Evolutionary conservation across 108 stramenopile genomes (phyloP).

Genomic region (Stephanodiscus triporus): DNA sequence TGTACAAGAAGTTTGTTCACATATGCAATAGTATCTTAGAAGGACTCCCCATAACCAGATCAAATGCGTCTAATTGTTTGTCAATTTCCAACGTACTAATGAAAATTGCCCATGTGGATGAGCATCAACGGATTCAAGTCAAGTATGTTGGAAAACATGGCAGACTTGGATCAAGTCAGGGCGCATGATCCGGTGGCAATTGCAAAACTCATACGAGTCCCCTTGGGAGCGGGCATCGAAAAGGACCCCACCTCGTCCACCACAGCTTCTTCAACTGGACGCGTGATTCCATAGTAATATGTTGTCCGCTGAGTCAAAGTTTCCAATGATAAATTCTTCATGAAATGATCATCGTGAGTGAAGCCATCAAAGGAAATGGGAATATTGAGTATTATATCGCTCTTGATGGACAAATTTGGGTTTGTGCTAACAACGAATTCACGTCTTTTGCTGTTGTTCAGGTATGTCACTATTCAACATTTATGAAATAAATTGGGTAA

Average conservation of each 20-base stretch:
- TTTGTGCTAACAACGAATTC: conserved; percentile 31
- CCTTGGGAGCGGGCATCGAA: conserved; percentile 44
- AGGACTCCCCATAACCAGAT: conserved; percentile 54
- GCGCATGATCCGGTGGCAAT: conserved; percentile 57
- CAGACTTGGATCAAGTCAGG: conserved; percentile 40
- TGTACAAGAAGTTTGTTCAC: conserved; percentile 50
- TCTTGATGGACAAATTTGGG: conserved; percentile 31
- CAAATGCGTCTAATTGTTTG: conserved; percentile 45
- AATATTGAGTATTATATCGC: conserved; percentile 29
- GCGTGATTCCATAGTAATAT: conserved; percentile 44
- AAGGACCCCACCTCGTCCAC: conserved; percentile 41
- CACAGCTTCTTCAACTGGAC: conserved; percentile 37
- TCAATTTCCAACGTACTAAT: conserved; percentile 53
- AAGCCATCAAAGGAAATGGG: conserved; percentile 33
- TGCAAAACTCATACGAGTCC: conserved; percentile 49
- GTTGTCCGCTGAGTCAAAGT: conserved; percentile 26
- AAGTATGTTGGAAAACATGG: conserved; percentile 41
- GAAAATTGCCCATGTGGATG: conserved; percentile 60
- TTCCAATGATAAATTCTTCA: conserved; percentile 18
- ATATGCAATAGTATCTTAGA: conserved; percentile 48
- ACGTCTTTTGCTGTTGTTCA: conserved; percentile 25
- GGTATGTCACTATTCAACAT: conserved; percentile 20
- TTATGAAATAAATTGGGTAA: no score
- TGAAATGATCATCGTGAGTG: conserved; percentile 18
- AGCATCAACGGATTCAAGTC: conserved; percentile 50